Evolutionary conservation across 116 monocot species (phyloP).

Genomic region (Posidonia oceanica): DNA sequence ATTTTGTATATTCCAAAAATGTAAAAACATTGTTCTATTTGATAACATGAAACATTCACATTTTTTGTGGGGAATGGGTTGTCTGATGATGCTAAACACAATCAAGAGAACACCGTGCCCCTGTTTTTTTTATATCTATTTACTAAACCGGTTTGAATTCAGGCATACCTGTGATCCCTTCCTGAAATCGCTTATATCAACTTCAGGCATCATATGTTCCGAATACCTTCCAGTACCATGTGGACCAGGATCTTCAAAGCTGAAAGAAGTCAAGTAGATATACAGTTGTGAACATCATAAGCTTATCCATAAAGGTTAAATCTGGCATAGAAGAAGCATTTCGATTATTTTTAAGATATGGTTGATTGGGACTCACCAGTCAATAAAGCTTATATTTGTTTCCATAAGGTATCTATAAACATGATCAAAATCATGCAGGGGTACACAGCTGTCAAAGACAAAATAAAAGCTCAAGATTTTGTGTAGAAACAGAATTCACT

Average conservation of each 20-base stretch:
- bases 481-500: not conserved
- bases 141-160: not conserved
- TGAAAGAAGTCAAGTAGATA: not conserved
- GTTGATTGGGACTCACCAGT: conserved; percentile 51
- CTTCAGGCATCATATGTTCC: conserved; percentile 71
- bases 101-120: not conserved
- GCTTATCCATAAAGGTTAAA: too few species aligned
- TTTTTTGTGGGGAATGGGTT: too few species aligned
- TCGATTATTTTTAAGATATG: not conserved
- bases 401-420: conserved; percentile 77
- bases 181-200: conserved; percentile 62
- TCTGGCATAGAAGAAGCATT: not conserved
- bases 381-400: conserved; percentile 89
- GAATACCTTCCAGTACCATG: conserved; percentile 83
- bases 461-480: not conserved
- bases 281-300: not conserved
- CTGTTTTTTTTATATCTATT: too few species aligned
- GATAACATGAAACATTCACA: too few species aligned
- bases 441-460: conserved; percentile 67
- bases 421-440: conserved; percentile 83
- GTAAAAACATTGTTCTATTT: too few species aligned
- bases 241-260: conserved; percentile 73
- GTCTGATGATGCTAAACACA: too few species aligned
- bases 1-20: too few species aligned
- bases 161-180: conserved; percentile 80